Conservation (phyloP, 352 stramenopile genomes). For the Saprolegnia parasitica region DNA sequence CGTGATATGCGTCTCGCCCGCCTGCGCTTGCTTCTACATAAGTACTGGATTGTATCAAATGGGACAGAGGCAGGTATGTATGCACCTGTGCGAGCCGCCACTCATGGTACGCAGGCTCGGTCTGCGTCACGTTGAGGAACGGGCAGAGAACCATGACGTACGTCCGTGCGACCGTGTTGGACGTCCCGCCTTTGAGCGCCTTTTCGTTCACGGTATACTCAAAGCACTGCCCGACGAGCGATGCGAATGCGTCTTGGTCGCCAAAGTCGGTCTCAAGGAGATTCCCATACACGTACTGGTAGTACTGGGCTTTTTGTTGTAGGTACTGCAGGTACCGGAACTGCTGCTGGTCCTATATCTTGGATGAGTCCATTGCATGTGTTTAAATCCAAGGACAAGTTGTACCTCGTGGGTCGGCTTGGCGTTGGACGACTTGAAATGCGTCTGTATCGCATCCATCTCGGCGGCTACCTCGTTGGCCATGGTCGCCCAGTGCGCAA, state of each 20-base stretch:
- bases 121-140: conserved; percentile 79
- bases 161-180: conserved; percentile 64
- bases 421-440: conserved; percentile 1
- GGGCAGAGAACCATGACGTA: conserved; percentile 60
- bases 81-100: conserved; percentile 51
- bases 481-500: conserved; percentile 1
- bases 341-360: not conserved
- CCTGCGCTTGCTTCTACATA: conserved; percentile 24
- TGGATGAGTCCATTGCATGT: not conserved
- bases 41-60: not conserved
- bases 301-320: not conserved
- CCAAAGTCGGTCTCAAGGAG: conserved; percentile 36
- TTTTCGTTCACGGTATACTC: conserved; percentile 60
- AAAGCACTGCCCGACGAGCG: conserved; percentile 64
- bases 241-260: conserved; percentile 40
- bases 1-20: conserved; percentile 4
- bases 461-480: not conserved
- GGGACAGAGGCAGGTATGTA: conserved; percentile 7
- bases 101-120: conserved; percentile 47
- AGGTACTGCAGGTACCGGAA: conserved; percentile 12
- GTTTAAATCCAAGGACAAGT: not conserved
- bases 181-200: conserved; percentile 63
- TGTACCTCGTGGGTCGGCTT: conserved; percentile 6
- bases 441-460: not conserved
- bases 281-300: not conserved